Base-by-base conservation (phyloP, 1,139 yeast species). In the Lodderomyces parapsilosis region DNA sequence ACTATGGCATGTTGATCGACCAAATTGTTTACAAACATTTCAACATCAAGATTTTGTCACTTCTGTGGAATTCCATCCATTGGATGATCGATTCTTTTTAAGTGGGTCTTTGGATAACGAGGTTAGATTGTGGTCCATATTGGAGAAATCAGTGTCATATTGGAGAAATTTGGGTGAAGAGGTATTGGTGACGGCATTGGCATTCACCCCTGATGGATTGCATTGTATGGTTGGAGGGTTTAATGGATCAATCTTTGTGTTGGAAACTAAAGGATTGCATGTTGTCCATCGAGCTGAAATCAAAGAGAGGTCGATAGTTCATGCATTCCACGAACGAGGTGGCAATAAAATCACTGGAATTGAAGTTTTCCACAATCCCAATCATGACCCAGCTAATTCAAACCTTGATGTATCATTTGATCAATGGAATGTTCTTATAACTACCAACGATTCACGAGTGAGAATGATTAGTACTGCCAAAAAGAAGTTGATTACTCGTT, bases 61-160 rank as follows among this genome's bases (percentile, higher is more conserved):
- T 0, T 73, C 86, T 13, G 88, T 87, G 4, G 78, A 78, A 41
- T 91, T 91, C 60, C 96, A 89, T 56, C 96, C 95, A 1, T 70
- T 69, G 2, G 98, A 91, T 63, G 97, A 91, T 58, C 67, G 98
- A 30, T 91, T 90, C 58, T 89, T 91, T 60, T 62, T 86, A 3
- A 83, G 91, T 49, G 95, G 96, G 2, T 85, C 94, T 38, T 70
- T 90, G 49, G 96, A 89, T 57, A 85, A 86, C 49, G 72, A 78
- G 35, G 74, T 88, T n/a, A 65, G 95, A 45, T 65, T 91, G 18
- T 88, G 96, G 96, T 85, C 93, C 2, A 83, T 91, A 28, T 71
- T 91, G 36, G 97, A 90, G 47, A 55, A 58, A 7, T 54, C 53
- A 11, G 63, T 71, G 22, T 65, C 76, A 0, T 73, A 56, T 48